Evolutionary conservation across 441 rosid genomes (phyloP), one percentile per base, ranked within the genome.

Genomic region (Populus hybrid): DNA sequence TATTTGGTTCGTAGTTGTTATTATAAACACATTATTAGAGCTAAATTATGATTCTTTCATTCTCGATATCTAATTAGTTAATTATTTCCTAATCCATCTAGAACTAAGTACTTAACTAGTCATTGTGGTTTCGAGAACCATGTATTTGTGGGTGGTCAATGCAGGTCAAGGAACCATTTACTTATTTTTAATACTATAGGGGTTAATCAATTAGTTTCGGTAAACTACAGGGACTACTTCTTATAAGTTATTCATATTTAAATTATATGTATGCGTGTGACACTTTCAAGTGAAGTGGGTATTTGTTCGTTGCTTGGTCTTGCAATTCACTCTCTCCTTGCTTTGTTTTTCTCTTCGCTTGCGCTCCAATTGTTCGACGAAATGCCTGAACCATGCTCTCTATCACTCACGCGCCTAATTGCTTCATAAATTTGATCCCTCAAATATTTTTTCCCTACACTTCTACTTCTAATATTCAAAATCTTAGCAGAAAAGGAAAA

Each of bases 311-410:
- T 46, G 57, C 42, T 46, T 46, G 57, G 57, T 46, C 57, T 46
- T 46, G 0, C 20, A 46, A 46, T 0, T 1, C 7, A 14, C 5
- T 14, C 20, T 14, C 20, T 46, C 57, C 57, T 4, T 14, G 20
- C 7, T 34, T 34, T 28, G 30, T 3, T 34, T 34, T 34, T 73
- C 34, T 73, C 21, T 2, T 11, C 5, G 21, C 28, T 67, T 34
- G 78, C 46, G 36, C 81, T 57, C 83, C n/a, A 81, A 72, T 68
- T 85, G 92, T 83, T 91, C 82, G 91, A 83, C 88, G 95, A 94
- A 89, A 94, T 94, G 99, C 97, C 88, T 86, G 90, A 90, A 80
- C 85, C 79, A 94, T 94, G 99, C 86, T 83, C 40, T 83, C 94
- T 83, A 85, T 81, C 72, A 67, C 85, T 71, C 30, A 76, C 68